Evolutionary conservation across 2,329 filamentous ascomycete genomes (phyloP).

Genomic region (Drechmeria coniospora): DNA sequence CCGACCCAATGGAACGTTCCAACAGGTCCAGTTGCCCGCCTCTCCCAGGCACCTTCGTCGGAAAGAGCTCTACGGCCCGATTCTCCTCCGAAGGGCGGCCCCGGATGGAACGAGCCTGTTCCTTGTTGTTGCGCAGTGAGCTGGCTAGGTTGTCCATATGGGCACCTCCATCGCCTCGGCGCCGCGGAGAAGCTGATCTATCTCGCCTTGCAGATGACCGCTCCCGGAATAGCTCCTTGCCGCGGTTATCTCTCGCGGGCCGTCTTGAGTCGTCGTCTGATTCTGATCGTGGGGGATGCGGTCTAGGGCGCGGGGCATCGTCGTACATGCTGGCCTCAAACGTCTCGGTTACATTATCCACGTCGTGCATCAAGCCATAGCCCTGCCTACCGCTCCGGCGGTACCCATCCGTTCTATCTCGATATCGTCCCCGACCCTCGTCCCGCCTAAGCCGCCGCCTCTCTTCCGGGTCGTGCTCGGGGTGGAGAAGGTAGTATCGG

Average conservation of each 20-base stretch:
- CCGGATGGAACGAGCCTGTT: constrained; percentile 17
- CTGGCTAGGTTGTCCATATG: constrained; percentile 18
- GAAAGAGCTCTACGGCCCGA: constrained; percentile 23
- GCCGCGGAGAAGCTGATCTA: constrained; percentile 36
- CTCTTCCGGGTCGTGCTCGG: constrained; percentile 73
- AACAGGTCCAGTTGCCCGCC: constrained; percentile 21
- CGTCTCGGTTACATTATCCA: constrained; percentile 33
- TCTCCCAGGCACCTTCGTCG: constrained; percentile 14
- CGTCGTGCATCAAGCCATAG: constrained; percentile 28
- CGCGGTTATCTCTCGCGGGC: constrained; percentile 24
- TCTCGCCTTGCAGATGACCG: constrained; percentile 20
- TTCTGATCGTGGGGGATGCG: constrained; percentile 12
- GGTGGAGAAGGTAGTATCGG: constrained; percentile 83
- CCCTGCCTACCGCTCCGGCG: constrained; percentile 13
- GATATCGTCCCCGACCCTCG: constrained; percentile 46
- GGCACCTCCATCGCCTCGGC: constrained; percentile 26
- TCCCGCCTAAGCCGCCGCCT: constrained; percentile 42
- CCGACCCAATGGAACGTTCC: constrained; percentile 22
- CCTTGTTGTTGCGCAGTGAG: constrained; percentile 19
- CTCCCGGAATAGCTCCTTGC: constrained; percentile 49
- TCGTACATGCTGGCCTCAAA: constrained; percentile 77
- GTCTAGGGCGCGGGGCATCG: constrained; percentile 36
- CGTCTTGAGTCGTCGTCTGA: constrained; percentile 13
- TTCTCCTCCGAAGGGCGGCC: constrained; percentile 16
- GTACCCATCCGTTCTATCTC: constrained; percentile 37